Evolutionary conservation across 2,329 filamentous ascomycete genomes (phyloP), one percentile per base, ranked within the genome.

Genomic region (Achaetomium macrosporum): DNA sequence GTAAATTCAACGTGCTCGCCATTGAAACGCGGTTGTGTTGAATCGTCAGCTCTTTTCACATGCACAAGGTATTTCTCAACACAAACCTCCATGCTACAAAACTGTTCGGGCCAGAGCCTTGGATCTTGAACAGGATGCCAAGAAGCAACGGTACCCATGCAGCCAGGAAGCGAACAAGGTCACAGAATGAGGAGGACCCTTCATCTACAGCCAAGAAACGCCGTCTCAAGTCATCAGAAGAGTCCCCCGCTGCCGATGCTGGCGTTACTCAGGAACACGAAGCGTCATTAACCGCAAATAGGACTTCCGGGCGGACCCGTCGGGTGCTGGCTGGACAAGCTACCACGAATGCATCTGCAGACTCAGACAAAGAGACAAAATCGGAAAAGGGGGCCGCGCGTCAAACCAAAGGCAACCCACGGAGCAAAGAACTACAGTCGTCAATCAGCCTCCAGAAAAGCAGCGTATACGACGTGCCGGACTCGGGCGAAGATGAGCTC

Each of bases 391-490:
- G 43, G 17, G 7, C 29, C 36, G 29, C n/a, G 2, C 35, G 4
- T n/a, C 17, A 30, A 7, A 39, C 31, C 45, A 31, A 50, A n/a
- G 43, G 37, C 29, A 41, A 45, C n/a, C 15, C 12, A 17, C 52
- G 36, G 20, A 37, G 30, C 19, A 41, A 54, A 19, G 55, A 46
- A 29, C 19, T 13, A 3, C 47, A 39, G 39, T 7, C 45, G 16
- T n/a, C 43, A 29, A 19, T 29, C 30, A 37, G n/a, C 42, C 31
- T 17, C 25, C 49, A 42, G n/a, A 59, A 45, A 19, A 51, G 45
- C 30, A 61, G 56, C 36, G 52, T 59, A 33, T 66, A 61, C 50
- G 63, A 66, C 35, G 57, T 66, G 17, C 64, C 63, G 8, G 63
- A 64, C 48, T 63, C 61, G 13, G 57, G 40, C 2, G 57, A 59